Evolutionary conservation across 2,329 filamentous ascomycete species (phyloP).

Genomic region (Camillea tinctor): DNA sequence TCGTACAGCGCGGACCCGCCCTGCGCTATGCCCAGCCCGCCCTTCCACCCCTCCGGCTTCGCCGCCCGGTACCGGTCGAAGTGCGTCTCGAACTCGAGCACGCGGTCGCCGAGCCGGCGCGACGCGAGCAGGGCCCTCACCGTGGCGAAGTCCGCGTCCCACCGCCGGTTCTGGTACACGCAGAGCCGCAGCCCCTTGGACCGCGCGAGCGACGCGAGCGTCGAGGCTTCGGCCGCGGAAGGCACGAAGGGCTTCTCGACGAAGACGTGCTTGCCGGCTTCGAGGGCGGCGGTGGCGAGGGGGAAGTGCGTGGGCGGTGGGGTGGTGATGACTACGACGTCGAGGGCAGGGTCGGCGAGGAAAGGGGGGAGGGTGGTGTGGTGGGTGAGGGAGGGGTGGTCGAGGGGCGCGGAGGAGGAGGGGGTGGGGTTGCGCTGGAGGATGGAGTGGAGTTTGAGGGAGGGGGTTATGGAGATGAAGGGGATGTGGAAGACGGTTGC

Average conservation of each 20-base stretch:
- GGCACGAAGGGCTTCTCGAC: slow-evolving; percentile 84
- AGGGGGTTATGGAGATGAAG: slow-evolving; percentile 63
- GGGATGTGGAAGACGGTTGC: slow-evolving; percentile 86
- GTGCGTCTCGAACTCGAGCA: slow-evolving; percentile 76
- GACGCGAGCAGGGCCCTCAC: slow-evolving; percentile 58
- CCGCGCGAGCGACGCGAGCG: slow-evolving; percentile 57
- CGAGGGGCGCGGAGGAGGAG: slow-evolving; percentile 64
- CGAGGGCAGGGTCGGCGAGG: slow-evolving; percentile 62
- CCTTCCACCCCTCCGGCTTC: slow-evolving; percentile 66
- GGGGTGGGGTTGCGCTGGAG: slow-evolving; percentile 70
- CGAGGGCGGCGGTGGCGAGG: slow-evolving; percentile 62
- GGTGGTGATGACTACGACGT: slow-evolving; percentile 70
- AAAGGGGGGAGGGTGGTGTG: slow-evolving; percentile 62
- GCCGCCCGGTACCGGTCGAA: slow-evolving; percentile 72
- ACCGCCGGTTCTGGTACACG: slow-evolving; percentile 76
- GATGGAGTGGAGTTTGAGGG: slow-evolving; percentile 69
- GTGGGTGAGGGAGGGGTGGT: slow-evolving; percentile 64
- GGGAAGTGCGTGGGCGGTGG: slow-evolving; percentile 70
- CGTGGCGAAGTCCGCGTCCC: slow-evolving; percentile 75
- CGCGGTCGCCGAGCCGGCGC: slow-evolving; percentile 60
- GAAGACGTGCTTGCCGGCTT: slow-evolving; percentile 73
- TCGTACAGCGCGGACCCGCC: slow-evolving; percentile 72
- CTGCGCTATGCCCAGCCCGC: slow-evolving; percentile 52
- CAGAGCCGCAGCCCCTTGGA: slow-evolving; percentile 53
- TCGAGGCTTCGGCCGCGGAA: slow-evolving; percentile 63